These are phyloP conservation scores for Ballota nigra DNA, from an alignment of 257 asterid species.

Conservation along the genomic window DNA sequence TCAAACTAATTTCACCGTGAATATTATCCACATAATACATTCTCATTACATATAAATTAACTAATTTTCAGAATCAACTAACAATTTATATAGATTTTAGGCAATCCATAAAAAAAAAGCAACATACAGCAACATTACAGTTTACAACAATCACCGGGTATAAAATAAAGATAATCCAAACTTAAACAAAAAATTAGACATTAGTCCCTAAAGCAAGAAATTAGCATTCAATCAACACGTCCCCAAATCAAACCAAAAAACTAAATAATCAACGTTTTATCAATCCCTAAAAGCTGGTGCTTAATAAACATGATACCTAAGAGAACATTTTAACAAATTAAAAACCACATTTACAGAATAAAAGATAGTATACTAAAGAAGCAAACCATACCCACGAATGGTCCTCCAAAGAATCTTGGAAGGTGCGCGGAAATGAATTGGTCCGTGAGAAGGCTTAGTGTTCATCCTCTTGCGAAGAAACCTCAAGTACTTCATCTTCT, in stretches of 20 bases:
- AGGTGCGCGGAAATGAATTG: slow-evolving; percentile 57
- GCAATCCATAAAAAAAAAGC: not conserved
- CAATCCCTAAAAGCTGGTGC: not conserved
- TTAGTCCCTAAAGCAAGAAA: not conserved
- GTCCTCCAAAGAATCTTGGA: slow-evolving; percentile 55
- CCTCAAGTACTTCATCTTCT: slow-evolving; percentile 48
- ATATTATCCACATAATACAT: too few species aligned
- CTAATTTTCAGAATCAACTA: too few species aligned
- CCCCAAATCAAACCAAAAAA: too few species aligned
- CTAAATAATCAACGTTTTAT: not conserved
- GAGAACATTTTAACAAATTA: not conserved
- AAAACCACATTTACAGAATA: not conserved
- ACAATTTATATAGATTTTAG: too few species aligned
- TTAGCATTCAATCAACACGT: not conserved
- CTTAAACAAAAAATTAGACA: not conserved
- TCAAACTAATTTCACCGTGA: too few species aligned
- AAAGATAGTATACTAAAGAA: not conserved
- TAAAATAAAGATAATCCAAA: not conserved
- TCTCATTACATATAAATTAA: too few species aligned
- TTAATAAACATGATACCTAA: not conserved
- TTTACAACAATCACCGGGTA: not conserved
- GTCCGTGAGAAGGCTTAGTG: slow-evolving; percentile 51
- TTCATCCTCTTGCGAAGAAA: slow-evolving; percentile 53
- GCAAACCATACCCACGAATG: slow-evolving; percentile 43
- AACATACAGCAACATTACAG: not conserved